Evolutionary conservation across 805 yeast species (phyloP), one percentile per base, ranked within the genome.

Genomic region (Maudiozyma pseudohumilis): DNA sequence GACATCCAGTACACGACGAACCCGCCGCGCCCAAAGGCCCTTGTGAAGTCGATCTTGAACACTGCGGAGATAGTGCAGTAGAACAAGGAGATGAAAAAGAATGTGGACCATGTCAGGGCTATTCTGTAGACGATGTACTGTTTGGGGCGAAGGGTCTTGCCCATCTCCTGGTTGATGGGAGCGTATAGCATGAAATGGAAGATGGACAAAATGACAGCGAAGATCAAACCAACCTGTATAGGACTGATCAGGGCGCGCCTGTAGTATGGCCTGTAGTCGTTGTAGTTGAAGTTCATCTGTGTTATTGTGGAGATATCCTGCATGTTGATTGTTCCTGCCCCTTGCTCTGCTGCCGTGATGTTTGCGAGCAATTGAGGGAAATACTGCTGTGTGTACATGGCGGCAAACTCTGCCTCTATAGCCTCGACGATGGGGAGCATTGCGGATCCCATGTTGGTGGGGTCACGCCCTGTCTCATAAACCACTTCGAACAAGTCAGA

Each of bases 1-100:
- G 76, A 46, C 72, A 78, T 68, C 94, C 94, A 84, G 46, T 71
- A 72, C 1, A 83, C 77, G 29, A 83, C 69, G 56, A 82, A 83
- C 0, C 94, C 94, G 8, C 77, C 74, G 28, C 60, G 65, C 1
- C 85, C 87, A 63, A 74, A 81, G 0, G 84, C 60, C 2, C 36
- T 49, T 12, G 73, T 67, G 52, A 78, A 71, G 48, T 74, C 73
- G 23, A 80, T 69, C 49, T 80, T 85, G 64, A 74, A 77, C 2
- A 83, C 83, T 16, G 80, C 71, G 25, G 83, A 69, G 3, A 82
- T 74, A 25, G 75, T 59, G 20, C 78, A 67, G 46, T 71, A 72
- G 35, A 74, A 70, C 27, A 83, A 59, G 18, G 87, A 72, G 15
- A 80, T 47, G 18, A 80, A 48, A 29, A 81, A 61, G 47, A 67